Conservation (phyloP, 78 protist species). For the Anaeramoeba ignava region DNA sequence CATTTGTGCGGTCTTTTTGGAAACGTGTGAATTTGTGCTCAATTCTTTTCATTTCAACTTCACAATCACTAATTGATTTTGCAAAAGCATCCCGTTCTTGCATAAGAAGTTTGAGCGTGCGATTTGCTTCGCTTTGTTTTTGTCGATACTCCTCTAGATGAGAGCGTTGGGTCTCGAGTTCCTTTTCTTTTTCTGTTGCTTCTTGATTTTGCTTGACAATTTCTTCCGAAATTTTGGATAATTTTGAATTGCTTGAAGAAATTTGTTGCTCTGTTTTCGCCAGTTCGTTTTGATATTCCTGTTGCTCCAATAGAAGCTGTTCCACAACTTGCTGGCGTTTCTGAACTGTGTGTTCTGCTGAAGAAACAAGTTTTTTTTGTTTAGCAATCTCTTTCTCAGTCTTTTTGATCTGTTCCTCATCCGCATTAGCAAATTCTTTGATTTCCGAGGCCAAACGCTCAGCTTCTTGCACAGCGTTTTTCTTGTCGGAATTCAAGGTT, state of each 20-base stretch:
- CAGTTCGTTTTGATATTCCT: neutral
- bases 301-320: neutral
- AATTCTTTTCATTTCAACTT: neutral
- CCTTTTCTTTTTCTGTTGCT: neutral
- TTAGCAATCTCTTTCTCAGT: neutral
- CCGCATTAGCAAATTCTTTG: neutral
- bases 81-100: neutral
- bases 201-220: neutral
- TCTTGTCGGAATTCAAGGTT: too few species aligned
- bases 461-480: too few species aligned
- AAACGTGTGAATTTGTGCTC: neutral
- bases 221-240: neutral
- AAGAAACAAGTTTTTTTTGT: neutral
- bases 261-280: neutral
- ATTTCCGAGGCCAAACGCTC: too few species aligned
- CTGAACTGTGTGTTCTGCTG: neutral
- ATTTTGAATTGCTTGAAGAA: neutral
- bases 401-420: neutral
- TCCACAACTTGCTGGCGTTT: neutral
- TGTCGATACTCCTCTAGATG: neutral
- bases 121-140: neutral
- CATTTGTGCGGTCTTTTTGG: neutral
- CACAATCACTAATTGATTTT: neutral
- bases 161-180: neutral
- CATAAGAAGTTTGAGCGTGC: neutral